These are phyloP conservation scores for Aspergillus ochraceoroseus DNA, from an alignment of 2,329 filamentous ascomycete genomes.

Conservation along the genomic window DNA sequence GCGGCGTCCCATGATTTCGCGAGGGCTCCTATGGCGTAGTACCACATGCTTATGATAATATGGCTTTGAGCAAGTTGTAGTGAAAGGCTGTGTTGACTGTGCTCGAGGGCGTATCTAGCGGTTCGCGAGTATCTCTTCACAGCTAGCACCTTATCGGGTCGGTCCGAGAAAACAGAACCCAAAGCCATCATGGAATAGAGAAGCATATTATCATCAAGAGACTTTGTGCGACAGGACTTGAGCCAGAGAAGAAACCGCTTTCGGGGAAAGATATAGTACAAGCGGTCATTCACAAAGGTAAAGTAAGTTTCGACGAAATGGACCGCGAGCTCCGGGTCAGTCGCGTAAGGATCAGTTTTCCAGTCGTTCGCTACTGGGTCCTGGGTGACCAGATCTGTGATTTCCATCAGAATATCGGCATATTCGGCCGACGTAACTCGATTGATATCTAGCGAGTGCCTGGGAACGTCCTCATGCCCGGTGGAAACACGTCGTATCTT, in stretches of 20 bases:
- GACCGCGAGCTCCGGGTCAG: constrained; percentile 47
- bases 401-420: constrained; percentile 31
- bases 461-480: constrained; percentile 16
- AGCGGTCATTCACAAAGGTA: constrained; percentile 51
- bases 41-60: constrained; percentile 63
- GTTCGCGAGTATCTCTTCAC: constrained; percentile 51
- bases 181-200: constrained; percentile 57
- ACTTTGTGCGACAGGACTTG: constrained; percentile 46
- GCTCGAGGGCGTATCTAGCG: constrained; percentile 54
- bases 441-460: constrained; percentile 12
- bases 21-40: constrained; percentile 57
- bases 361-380: constrained; percentile 39
- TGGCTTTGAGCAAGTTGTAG: constrained; percentile 64
- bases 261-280: constrained; percentile 55
- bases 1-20: constrained; percentile 60
- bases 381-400: constrained; percentile 27
- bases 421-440: constrained; percentile 25
- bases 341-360: constrained; percentile 52
- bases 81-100: constrained; percentile 49
- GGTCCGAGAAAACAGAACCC: constrained; percentile 52
- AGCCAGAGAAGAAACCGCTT: constrained; percentile 54
- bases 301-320: constrained; percentile 56
- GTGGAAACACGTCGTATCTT: constrained; percentile 20
- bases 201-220: constrained; percentile 54
- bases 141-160: constrained; percentile 43